These are phyloP conservation scores for Talaromyces pinophilus DNA, from an alignment of 2,329 filamentous ascomycete species.

Conservation along the genomic window DNA sequence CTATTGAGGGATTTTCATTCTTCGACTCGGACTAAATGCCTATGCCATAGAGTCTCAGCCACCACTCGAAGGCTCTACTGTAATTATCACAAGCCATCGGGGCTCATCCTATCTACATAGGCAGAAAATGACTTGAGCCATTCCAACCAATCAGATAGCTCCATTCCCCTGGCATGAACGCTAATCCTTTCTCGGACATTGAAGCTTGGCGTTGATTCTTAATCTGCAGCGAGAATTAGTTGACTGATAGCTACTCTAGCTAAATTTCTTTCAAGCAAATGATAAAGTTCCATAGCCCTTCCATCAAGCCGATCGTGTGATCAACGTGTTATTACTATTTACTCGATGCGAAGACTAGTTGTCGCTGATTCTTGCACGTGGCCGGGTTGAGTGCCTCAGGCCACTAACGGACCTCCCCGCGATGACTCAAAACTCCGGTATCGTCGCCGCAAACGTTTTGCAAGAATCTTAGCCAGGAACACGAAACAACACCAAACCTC, in stretches of 20 bases:
- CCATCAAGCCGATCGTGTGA: constrained; percentile 34
- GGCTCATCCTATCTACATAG: background rate
- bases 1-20: background rate
- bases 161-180: background rate
- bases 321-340: no score
- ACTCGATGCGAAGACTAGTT: constrained; percentile 32
- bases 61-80: background rate
- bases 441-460: constrained; percentile 15
- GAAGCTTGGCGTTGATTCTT: background rate
- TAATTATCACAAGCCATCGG: background rate
- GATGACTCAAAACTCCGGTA: constrained; percentile 15
- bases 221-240: no score
- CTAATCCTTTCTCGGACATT: background rate
- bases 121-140: background rate
- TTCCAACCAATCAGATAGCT: background rate
- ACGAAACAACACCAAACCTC: background rate
- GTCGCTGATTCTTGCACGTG: constrained; percentile 10
- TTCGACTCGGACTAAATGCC: background rate
- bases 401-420: constrained; percentile 7
- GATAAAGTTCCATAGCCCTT: background rate
- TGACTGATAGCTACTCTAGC: no score
- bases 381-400: background rate
- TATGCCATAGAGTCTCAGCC: background rate
- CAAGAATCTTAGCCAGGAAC: background rate
- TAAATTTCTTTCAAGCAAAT: background rate